Percentiles rank a stretch among this genome's conserved stretches.
Evolutionary conservation across 1,284 basidiomycete species (phyloP).

Genomic region (Austroboletus novae-zelandiae): DNA sequence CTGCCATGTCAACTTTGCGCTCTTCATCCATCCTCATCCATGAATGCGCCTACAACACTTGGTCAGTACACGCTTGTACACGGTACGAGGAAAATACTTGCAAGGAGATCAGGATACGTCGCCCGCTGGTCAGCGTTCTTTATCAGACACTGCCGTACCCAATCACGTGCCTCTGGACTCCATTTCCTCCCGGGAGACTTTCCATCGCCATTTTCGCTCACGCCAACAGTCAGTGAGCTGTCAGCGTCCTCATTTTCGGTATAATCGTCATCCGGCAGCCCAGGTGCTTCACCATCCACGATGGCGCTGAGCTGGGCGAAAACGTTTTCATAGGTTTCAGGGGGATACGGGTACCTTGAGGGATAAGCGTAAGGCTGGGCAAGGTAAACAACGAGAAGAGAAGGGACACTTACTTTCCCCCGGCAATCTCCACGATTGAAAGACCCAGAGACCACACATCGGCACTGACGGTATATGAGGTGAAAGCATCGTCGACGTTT

Average conservation of each 20-base stretch:
- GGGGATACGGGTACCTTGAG: conserved; percentile 86
- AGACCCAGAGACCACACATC: conserved; percentile 99
- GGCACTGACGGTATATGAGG: conserved; percentile 92
- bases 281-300: conserved; percentile 90
- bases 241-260: conserved; percentile 9
- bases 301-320: conserved; percentile 97
- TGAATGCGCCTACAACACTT: conserved; percentile 54
- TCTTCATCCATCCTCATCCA: conserved; percentile 59
- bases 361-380: conserved; percentile 2
- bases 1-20: conserved; percentile 76
- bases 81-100: conserved; percentile 30
- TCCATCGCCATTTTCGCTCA: conserved; percentile 23
- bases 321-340: conserved; percentile 97
- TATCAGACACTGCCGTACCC: conserved; percentile 62
- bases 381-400: neutral
- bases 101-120: conserved; percentile 82
- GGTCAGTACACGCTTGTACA: conserved; percentile 9
- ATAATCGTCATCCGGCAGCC: conserved; percentile 57
- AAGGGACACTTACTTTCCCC: conserved; percentile 47
- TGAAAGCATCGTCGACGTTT: conserved; percentile 32
- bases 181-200: conserved; percentile 19
- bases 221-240: conserved; percentile 30
- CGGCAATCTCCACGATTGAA: conserved; percentile 90
- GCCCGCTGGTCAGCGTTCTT: conserved; percentile 80
- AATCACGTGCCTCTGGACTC: conserved; percentile 50